Base-by-base conservation (phyloP, 2,329 filamentous ascomycete genomes). In the Ascochyta viciae-villosae region DNA sequence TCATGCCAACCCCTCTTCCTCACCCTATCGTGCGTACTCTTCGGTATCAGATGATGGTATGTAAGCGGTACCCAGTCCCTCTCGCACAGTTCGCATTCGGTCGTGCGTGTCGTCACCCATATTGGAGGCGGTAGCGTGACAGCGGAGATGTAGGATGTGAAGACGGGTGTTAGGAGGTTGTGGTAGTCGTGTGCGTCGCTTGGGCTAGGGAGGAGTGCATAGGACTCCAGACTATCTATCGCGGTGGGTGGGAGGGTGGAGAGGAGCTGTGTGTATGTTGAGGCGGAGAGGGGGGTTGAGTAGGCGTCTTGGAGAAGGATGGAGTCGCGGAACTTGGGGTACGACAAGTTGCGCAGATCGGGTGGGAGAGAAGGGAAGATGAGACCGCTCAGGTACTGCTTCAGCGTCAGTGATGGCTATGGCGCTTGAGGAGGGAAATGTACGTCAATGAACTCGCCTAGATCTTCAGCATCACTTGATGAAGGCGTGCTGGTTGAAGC, bases 41-140 rank as follows among this genome's bases (percentile, higher is more conserved):
- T 84, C n/a, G 92, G 92, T 50, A 96, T 92, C 39, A 96, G 79
- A 77, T 96, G 92, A 71, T 96, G 92, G 72, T 95, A 96, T 1
- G 89, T 90, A 58, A 95, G 76, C 8, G 86, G 85, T 22, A 95
- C 85, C 85, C 90, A 92, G 59, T 86, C 84, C 1, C 91, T 82
- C 1, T 81, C 84, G 73, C 91, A 96, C 23, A 96, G 83, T 77
- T 96, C 92, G 74, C 92, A 96, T 6, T 61, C 66, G 0, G 62
- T 40, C 0, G 75, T 82, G 23, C 84, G 82, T 1, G 88, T 89
- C 0, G 81, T 77, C 1, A 78, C 77, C 66, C 88, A 88, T 7
- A 86, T 80, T 0, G 89, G 88, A 0, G 91, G 90, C 0, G 88
- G 78, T 0, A 86, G 79, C 1, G 83, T 85, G 8, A 83, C 77